These are phyloP conservation scores for Talaromyces verruculosus DNA, from an alignment of 2,329 filamentous ascomycete genomes.

Conservation along the genomic window DNA sequence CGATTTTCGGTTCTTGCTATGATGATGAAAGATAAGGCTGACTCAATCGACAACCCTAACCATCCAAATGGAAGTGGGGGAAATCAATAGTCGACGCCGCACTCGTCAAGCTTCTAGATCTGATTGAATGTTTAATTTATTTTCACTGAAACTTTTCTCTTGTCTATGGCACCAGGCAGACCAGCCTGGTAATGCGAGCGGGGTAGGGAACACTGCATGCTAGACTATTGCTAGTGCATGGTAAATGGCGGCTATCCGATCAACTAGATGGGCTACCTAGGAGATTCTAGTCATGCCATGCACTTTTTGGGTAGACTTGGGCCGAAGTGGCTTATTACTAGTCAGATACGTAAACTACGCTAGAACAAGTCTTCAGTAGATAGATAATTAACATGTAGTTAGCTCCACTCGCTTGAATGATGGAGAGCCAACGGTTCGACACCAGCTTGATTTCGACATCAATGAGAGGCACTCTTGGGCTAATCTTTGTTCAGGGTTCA, in stretches of 20 bases:
- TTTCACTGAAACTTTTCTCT: background rate
- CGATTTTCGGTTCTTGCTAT: background rate
- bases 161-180: background rate
- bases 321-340: slow-evolving; percentile 2
- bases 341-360: background rate
- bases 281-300: slow-evolving; percentile 4
- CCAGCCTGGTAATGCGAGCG: slow-evolving; percentile 1
- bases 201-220: slow-evolving; percentile 5
- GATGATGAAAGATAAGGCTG: background rate
- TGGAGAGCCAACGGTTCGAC: slow-evolving; percentile 1
- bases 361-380: slow-evolving; percentile 3
- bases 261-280: background rate
- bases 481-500: background rate
- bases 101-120: slow-evolving; percentile 4
- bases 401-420: background rate
- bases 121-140: slow-evolving; percentile 10
- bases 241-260: slow-evolving; percentile 9
- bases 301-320: background rate
- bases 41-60: background rate
- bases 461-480: background rate
- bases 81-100: slow-evolving; percentile 10
- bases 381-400: background rate
- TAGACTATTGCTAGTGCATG: background rate
- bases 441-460: background rate
- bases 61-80: background rate